Evolutionary conservation across 108 stramenopile genomes (phyloP), one percentile per base, ranked within the genome.

Genomic region (Epithemia pelagica): DNA sequence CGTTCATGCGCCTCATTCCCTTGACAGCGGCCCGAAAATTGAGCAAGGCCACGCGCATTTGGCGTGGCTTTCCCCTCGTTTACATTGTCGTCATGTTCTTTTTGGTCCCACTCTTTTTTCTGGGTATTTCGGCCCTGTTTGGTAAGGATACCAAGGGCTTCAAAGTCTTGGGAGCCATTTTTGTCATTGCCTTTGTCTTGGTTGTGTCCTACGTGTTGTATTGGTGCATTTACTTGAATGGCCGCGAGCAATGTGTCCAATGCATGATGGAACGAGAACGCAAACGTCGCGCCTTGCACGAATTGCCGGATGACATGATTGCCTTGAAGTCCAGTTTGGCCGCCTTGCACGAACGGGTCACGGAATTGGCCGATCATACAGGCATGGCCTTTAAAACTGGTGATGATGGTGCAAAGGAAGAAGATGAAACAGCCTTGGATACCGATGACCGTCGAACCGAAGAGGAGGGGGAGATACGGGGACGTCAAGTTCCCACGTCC

Each of bases 61-160:
- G 75, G 59, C 76, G 74, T 27, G 61, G 61, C 19, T 77, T 92
- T 66, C 86, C 91, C 30, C 51, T 82, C 23, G 58, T 86, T 8
- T 92, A 92, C 78, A 81, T 92, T 64, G 15, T 80, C 58, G 62
- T 78, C 22, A 73, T 82, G 52, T 92, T 92, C 73, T 70, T 89
- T 26, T 27, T 85, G 54, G 62, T 85, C 30, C 88, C 88, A n/a
- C 56, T 79, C 15, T 7, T 80, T 56, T 58, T 89, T n/a, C 74
- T 88, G 62, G 91, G 85, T 26, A 31, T 88, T 20, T 75, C 79
- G 31, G 32, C 68, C 22, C 59, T 85, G 56, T 90, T 87, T 74
- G 64, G 64, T 8, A 69, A 83, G 51, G 77, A 73, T 27, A 68
- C 72, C 15, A 74, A 72, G 70, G 90, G 85, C 54, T 77, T 86